These are phyloP conservation scores for Fusarium protoensiforme DNA, from an alignment of 2,329 filamentous ascomycete species.

Conservation along the genomic window DNA sequence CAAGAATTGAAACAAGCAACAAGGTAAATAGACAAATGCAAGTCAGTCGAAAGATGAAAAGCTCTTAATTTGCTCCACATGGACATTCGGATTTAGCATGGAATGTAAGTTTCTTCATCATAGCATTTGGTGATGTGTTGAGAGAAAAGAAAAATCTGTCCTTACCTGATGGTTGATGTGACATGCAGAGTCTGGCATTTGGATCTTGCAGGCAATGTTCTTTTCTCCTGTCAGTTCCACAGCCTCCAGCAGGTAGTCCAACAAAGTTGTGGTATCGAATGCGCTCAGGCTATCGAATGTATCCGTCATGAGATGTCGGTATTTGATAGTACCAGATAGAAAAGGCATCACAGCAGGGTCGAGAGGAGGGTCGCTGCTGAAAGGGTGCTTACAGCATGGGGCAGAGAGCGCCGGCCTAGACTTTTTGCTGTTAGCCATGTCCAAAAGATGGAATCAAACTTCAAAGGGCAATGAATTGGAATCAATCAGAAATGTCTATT, in stretches of 20 bases:
- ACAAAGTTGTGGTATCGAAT: constrained; percentile 12
- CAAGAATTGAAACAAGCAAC: constrained; percentile 23
- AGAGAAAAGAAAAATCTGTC: constrained; percentile 33
- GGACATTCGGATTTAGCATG: constrained; percentile 79
- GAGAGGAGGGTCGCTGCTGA: not conserved
- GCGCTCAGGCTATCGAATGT: constrained; percentile 47
- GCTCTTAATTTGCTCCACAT: constrained; percentile 77
- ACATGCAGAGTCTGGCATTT: not conserved
- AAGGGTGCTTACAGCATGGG: constrained; percentile 23
- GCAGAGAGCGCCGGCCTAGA: constrained; percentile 4
- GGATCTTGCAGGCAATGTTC: not conserved
- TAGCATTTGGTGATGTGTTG: constrained; percentile 42
- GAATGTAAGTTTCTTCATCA: constrained; percentile 78
- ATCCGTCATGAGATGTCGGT: constrained; percentile 55
- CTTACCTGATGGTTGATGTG: constrained; percentile 38
- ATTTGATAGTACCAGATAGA: constrained; percentile 60
- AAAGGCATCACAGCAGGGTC: constrained; percentile 50
- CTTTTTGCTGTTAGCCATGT: constrained; percentile 37
- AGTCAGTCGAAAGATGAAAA: constrained; percentile 90
- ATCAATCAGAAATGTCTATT: constrained; percentile 63
- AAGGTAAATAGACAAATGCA: constrained; percentile 44
- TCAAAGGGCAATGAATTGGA: constrained; percentile 20
- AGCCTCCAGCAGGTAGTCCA: constrained; percentile 4
- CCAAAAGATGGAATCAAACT: not conserved
- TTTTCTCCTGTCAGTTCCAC: constrained; percentile 14